Evolutionary conservation across 495 filamentous ascomycete species (phyloP), one percentile per base, ranked within the genome.

Genomic region (Ramalina peruviana): DNA sequence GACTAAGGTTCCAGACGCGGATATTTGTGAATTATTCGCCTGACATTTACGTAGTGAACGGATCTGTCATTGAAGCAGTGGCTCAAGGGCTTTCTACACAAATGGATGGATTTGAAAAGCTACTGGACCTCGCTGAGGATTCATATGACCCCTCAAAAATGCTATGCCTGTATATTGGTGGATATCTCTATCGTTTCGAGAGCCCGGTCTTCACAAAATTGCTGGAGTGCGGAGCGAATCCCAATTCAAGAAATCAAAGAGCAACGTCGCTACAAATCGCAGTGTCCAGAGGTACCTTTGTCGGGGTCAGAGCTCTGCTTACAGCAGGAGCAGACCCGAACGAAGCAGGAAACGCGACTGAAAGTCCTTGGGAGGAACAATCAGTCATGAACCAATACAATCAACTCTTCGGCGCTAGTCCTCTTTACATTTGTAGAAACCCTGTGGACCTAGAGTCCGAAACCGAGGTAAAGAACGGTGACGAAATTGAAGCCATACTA

Each of bases 191-290:
- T n/a, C n/a, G n/a, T n/a, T n/a, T n/a, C n/a, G n/a, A n/a, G n/a
- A n/a, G n/a, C n/a, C n/a, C n/a, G n/a, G n/a, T n/a, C n/a, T n/a
- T n/a, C n/a, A n/a, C n/a, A n/a, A n/a, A n/a, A 17, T 27, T 52
- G 20, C 41, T 52, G 12, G 20, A 52, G n/a, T 16, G 6, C 12
- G 41, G 41, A 3, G 49, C 40, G 20, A 30, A 52, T 46, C 27
- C 40, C 0, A 52, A 52, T 25, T 1, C 5, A 5, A 10, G 19
- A 44, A 11, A 16, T 2, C 36, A 20, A 7, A 16, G 42, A 46
- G 23, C 46, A 6, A 46, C 49, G 16, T 23, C 42, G n/a, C 26
- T 52, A 19, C 41, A 45, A 21, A 46, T 52, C 19, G 49, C 49
- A 9, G 42, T 46, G 13, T 20, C 36, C n/a, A 7, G 3, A 15